These are phyloP conservation scores for Allium fistulosum DNA, from an alignment of 106 monocot genomes.

Conservation along the genomic window DNA sequence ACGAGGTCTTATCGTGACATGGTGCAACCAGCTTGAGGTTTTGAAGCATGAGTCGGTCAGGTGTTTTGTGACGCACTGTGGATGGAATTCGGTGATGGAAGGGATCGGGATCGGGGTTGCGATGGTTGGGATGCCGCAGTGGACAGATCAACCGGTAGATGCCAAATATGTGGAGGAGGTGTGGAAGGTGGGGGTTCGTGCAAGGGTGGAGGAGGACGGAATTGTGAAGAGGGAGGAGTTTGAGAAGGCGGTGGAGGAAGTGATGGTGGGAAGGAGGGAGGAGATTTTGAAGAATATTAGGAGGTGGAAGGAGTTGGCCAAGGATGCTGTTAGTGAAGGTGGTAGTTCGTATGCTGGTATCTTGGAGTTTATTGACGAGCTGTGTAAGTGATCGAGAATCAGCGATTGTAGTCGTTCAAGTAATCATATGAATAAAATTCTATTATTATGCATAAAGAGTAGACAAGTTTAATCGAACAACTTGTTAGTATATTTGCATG, in stretches of 20 bases:
- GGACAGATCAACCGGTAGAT: conserved; percentile 64
- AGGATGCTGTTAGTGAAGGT: conserved; percentile 28
- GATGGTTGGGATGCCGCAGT: conserved; percentile 49
- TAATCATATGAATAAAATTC: too few relatives aligned
- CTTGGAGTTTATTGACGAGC: conserved; percentile 23
- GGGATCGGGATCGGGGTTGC: conserved; percentile 32
- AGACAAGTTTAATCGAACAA: too few relatives aligned
- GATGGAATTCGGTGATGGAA: conserved; percentile 61
- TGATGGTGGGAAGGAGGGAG: conserved; percentile 41
- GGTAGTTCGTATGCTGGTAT: conserved; percentile 47
- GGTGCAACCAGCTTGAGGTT: conserved; percentile 39
- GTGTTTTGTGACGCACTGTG: conserved; percentile 61
- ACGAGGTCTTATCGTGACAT: conserved; percentile 17
- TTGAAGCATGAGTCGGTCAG: conserved; percentile 33
- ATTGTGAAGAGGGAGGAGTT: conserved; percentile 32
- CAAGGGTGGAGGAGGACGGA: conserved; percentile 11
- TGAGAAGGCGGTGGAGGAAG: conserved; percentile 33
- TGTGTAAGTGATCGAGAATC: too few relatives aligned
- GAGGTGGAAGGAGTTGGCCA: conserved; percentile 39
- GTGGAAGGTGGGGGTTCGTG: conserved; percentile 43
- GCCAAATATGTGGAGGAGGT: conserved; percentile 49
- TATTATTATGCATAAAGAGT: too few relatives aligned
- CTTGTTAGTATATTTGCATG: too few relatives aligned
- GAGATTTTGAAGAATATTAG: conserved; percentile 30
- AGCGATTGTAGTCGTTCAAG: not conserved